These are phyloP conservation scores for Colletotrichum scovillei DNA, from an alignment of 2,329 filamentous ascomycete genomes.

Conservation along the genomic window DNA sequence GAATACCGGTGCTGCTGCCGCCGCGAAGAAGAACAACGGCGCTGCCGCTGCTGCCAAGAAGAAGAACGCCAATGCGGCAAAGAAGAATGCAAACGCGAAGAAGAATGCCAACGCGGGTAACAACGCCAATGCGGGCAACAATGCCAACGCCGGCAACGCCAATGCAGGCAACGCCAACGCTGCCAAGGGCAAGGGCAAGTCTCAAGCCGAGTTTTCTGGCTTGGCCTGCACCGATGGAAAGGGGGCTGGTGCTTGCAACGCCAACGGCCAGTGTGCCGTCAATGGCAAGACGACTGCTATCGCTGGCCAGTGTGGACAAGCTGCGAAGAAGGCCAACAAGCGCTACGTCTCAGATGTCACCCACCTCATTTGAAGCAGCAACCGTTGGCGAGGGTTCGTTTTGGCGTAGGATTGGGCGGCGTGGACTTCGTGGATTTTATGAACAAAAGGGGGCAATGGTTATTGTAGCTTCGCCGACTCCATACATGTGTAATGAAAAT, in stretches of 20 bases:
- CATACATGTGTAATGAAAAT: background rate
- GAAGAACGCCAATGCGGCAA: background rate
- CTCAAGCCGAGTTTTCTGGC: constrained; percentile 19
- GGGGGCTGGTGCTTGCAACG: constrained; percentile 27
- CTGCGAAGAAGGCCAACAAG: constrained; percentile 19
- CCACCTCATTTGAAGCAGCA: background rate
- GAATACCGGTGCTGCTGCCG: background rate
- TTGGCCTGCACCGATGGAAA: constrained; percentile 31
- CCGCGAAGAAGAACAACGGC: background rate
- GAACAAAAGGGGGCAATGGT: background rate
- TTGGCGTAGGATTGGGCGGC: background rate
- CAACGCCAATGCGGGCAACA: background rate
- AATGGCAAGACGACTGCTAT: constrained; percentile 31
- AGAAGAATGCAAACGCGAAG: background rate
- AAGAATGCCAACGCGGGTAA: background rate
- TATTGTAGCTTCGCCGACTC: background rate
- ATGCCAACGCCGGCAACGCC: background rate
- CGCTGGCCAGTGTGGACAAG: constrained; percentile 26
- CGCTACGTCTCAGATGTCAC: background rate
- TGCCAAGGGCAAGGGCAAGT: constrained; percentile 12
- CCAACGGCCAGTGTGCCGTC: constrained; percentile 21
- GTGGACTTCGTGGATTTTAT: background rate
- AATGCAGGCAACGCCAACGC: too few relatives aligned
- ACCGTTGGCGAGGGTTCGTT: background rate
- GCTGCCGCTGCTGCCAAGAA: background rate